These are phyloP conservation scores for Pseudozyma thailandica DNA, from an alignment of 1,284 basidiomycete genomes.

Conservation along the genomic window DNA sequence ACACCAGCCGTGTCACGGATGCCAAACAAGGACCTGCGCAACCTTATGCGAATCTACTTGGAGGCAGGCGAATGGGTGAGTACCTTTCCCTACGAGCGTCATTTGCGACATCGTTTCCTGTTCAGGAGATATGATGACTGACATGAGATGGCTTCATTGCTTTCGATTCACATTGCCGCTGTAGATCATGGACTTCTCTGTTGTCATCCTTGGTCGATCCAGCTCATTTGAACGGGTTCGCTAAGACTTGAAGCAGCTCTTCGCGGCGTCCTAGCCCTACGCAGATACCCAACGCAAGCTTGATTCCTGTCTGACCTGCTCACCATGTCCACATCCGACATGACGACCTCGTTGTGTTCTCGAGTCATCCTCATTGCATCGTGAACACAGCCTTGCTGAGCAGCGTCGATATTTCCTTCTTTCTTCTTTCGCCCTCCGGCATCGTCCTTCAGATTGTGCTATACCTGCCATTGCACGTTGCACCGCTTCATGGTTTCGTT, in stretches of 20 bases:
- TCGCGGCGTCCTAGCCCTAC: too few relatives aligned
- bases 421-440: too few relatives aligned
- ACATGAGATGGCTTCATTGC: too few relatives aligned
- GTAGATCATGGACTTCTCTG: constrained; percentile 63
- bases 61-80: constrained; percentile 68
- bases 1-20: constrained; percentile 57
- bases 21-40: constrained; percentile 63
- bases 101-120: background rate
- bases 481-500: too few relatives aligned
- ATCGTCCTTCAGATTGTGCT: too few relatives aligned
- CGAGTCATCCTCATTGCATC: too few relatives aligned
- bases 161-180: background rate
- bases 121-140: constrained; percentile 1
- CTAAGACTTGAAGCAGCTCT: constrained; percentile 11
- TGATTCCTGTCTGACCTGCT: background rate
- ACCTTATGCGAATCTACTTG: constrained; percentile 61
- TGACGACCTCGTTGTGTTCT: too few relatives aligned
- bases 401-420: too few relatives aligned
- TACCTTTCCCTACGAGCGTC: background rate
- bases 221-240: constrained; percentile 64
- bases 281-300: constrained; percentile 17
- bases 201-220: constrained; percentile 65
- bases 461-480: too few relatives aligned
- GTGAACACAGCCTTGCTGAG: too few relatives aligned
- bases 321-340: too few relatives aligned